A percentile compares a stretch with the other conserved stretches of the same genome.
phyloP scores from a whole-genome alignment of 306 rosid species.

The Trifolium dubium region DNA sequence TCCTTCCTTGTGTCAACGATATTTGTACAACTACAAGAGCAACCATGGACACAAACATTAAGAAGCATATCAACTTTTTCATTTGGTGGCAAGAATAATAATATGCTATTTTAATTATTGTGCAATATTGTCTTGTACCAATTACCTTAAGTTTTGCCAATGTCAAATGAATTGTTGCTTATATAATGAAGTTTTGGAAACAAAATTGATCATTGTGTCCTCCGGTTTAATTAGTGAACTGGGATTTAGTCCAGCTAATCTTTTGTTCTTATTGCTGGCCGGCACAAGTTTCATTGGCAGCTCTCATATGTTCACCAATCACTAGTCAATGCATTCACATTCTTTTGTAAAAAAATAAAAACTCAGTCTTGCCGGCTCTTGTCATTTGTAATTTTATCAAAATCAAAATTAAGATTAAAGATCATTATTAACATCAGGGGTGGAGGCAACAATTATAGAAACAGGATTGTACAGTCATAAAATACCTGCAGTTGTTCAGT shows the following conservation, averaged over 20 bases:
- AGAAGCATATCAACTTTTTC: not conserved
- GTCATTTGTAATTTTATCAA: not conserved
- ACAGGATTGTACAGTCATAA: no score
- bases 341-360: not conserved
- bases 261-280: not conserved
- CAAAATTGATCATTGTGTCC: no score
- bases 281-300: not conserved
- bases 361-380: not conserved
- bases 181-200: constrained; percentile 2
- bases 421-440: not conserved
- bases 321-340: not conserved
- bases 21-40: not conserved
- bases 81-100: not conserved
- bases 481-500: no score
- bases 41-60: constrained; percentile 19
- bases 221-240: not conserved
- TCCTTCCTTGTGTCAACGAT: not conserved
- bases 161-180: not conserved
- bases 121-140: not conserved
- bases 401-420: not conserved
- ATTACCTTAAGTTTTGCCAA: constrained; percentile 2
- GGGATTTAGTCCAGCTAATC: not conserved
- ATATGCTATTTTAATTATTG: constrained; percentile 24
- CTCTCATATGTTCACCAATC: not conserved
- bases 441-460: no score